These are phyloP conservation scores for Leonotis leonurus DNA, from an alignment of 257 asterid genomes.

Conservation along the genomic window DNA sequence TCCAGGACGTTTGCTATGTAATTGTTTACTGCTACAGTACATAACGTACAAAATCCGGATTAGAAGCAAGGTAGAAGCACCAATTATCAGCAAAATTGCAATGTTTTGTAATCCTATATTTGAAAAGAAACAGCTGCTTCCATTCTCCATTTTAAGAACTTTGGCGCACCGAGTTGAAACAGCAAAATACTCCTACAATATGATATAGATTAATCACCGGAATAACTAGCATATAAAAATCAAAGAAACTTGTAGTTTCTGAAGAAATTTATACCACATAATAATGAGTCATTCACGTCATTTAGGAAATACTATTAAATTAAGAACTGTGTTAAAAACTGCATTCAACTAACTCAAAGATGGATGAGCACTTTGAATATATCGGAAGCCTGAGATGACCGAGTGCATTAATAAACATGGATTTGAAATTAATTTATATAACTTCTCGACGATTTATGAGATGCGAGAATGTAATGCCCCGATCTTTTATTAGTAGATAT, in stretches of 20 bases:
- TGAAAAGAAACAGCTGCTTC: slow-evolving; percentile 11
- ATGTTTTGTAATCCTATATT: slow-evolving; percentile 14
- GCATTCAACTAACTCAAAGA: background rate
- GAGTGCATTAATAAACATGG: background rate
- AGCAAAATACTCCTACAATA: slow-evolving; percentile 4
- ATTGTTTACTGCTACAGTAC: slow-evolving; percentile 34
- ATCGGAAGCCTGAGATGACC: too few relatives aligned
- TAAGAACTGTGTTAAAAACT: background rate
- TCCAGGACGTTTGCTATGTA: slow-evolving; percentile 21
- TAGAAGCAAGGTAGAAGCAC: slow-evolving; percentile 30
- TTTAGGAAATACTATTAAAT: background rate
- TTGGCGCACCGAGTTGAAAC: background rate
- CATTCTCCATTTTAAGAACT: slow-evolving; percentile 27
- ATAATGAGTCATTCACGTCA: background rate
- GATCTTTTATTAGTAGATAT: too few relatives aligned
- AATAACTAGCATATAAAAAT: background rate
- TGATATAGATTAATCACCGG: background rate
- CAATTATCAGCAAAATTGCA: slow-evolving; percentile 26
- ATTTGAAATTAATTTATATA: background rate
- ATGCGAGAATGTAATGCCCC: background rate
- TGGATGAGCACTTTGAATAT: too few relatives aligned
- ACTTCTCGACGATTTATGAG: background rate
- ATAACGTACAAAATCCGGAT: slow-evolving; percentile 44
- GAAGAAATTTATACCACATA: background rate
- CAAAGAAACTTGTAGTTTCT: background rate